A percentile compares a stretch with the other conserved stretches of the same genome.
Evolutionary conservation across 768 basidiomycete species (phyloP).

Genomic region (Leccinum subgranulosum): DNA sequence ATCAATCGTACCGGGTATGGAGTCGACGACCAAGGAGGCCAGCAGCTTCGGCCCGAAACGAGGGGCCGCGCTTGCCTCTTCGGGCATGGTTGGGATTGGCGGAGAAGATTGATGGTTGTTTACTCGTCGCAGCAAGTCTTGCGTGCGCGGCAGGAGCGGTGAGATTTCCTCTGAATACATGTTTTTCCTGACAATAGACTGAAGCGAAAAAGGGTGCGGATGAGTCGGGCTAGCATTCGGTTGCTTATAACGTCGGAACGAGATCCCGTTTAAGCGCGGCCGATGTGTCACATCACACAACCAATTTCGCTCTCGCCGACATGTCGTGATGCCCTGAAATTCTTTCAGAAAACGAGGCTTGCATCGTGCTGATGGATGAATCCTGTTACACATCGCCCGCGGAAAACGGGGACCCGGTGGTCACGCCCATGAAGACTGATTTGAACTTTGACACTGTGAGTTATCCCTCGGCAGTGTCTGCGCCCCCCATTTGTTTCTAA

Average conservation of each 20-base stretch:
- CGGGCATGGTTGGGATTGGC: slow-evolving; percentile 17
- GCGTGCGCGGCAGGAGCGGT: slow-evolving; percentile 28
- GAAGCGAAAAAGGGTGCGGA: slow-evolving; percentile 5
- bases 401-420: too few species aligned
- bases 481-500: not conserved
- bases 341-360: slow-evolving; percentile 21
- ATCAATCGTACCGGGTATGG: slow-evolving; percentile 48
- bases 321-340: not conserved
- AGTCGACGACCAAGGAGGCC: slow-evolving; percentile 50
- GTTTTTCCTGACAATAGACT: slow-evolving; percentile 6
- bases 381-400: not conserved
- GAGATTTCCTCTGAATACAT: slow-evolving; percentile 28
- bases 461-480: slow-evolving; percentile 4
- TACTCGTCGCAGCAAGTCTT: slow-evolving; percentile 5
- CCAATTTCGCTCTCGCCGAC: not conserved
- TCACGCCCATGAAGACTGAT: not conserved
- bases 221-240: not conserved
- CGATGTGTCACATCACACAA: not conserved
- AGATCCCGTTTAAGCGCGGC: slow-evolving; percentile 7
- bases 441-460: slow-evolving; percentile 7
- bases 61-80: slow-evolving; percentile 28
- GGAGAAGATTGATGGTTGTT: slow-evolving; percentile 5
- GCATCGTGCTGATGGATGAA: slow-evolving; percentile 28
- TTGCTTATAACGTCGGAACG: slow-evolving; percentile 17
- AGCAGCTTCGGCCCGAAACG: slow-evolving; percentile 36